Evolutionary conservation across 2,329 filamentous ascomycete genomes (phyloP).

Genomic region (Microdochium bolleyi): DNA sequence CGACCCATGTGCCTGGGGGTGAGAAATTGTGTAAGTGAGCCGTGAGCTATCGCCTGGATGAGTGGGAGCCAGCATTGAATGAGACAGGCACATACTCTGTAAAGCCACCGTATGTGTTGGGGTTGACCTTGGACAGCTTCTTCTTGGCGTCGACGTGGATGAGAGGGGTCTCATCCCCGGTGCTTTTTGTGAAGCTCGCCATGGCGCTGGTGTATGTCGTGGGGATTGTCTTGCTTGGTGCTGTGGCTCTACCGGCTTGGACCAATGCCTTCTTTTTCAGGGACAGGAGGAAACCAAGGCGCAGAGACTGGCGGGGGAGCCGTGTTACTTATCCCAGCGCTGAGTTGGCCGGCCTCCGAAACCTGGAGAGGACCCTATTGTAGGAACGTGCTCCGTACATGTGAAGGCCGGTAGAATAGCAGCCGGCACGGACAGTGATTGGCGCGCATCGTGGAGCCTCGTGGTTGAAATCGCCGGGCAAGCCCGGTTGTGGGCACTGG

Average conservation of each 20-base stretch:
- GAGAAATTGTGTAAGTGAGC: conserved; percentile 1
- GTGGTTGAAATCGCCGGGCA: too few species aligned
- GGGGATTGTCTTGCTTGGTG: conserved; percentile 3
- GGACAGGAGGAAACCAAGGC: neutral
- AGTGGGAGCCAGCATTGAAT: neutral
- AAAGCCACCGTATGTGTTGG: conserved; percentile 78
- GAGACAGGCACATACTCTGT: conserved; percentile 54
- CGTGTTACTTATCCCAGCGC: too few species aligned
- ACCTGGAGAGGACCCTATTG: too few species aligned
- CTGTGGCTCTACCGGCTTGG: neutral
- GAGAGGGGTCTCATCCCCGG: conserved; percentile 49
- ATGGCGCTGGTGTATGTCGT: conserved; percentile 28
- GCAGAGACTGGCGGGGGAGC: neutral
- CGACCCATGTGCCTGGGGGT: conserved; percentile 69
- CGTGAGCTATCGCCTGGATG: neutral
- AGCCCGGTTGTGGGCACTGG: too few species aligned
- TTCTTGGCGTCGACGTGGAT: conserved; percentile 59
- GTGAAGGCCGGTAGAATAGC: neutral
- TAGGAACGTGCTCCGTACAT: too few species aligned
- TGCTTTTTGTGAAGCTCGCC: conserved; percentile 66
- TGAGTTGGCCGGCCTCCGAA: too few species aligned
- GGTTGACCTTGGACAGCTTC: conserved; percentile 65
- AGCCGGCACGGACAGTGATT: neutral
- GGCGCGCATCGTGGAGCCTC: neutral
- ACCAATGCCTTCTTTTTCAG: neutral